Evolutionary conservation across 306 rosid genomes (phyloP), one percentile per base, ranked within the genome.

Genomic region (Cyamopsis tetragonoloba): DNA sequence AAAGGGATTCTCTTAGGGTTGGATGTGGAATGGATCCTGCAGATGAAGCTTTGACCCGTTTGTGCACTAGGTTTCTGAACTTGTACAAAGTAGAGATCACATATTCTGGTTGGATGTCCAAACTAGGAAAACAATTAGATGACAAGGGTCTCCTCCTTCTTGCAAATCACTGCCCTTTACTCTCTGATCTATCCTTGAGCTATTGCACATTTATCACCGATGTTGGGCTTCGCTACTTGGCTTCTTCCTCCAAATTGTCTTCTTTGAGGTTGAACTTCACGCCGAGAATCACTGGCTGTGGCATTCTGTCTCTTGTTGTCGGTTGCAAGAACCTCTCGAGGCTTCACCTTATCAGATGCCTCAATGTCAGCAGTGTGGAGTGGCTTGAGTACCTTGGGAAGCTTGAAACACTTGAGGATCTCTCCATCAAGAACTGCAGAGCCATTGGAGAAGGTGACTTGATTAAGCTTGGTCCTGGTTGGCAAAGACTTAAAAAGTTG

Each of bases 21-120:
- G 98, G 98, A 11, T 92, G 92, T 56, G 96, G 96, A 66, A 84
- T 92, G 83, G 83, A 89, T 73, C 98, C 98, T 65, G 91, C 95
- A 5, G 85, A 87, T 74, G 87, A 82, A 72, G 96, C 95, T 10
- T 74, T 89, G 82, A 74, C 82, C 10, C 77, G 82, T 38, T 66
- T 92, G 3, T 92, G 98, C 49, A 76, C 31, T 59, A 77, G 98
- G 84, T 92, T 92, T 77, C 49, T 42, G 2, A 85, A 78, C 53
- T 80, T 92, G 82, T 79, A 80, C 9, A 75, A 70, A 76, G 81
- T 92, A 0, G 96, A 92, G 82, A 87, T 92, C 18, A 77, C 80
- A 14, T 89, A 92, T 55, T 72, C 92, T 15, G 96, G 98, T 59
- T 89, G 98, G 98, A 87, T 92, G 95, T 92, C 96, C 4, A 87